Conservation (phyloP, 1,139 yeast species). For the Pichia sp. region DNA sequence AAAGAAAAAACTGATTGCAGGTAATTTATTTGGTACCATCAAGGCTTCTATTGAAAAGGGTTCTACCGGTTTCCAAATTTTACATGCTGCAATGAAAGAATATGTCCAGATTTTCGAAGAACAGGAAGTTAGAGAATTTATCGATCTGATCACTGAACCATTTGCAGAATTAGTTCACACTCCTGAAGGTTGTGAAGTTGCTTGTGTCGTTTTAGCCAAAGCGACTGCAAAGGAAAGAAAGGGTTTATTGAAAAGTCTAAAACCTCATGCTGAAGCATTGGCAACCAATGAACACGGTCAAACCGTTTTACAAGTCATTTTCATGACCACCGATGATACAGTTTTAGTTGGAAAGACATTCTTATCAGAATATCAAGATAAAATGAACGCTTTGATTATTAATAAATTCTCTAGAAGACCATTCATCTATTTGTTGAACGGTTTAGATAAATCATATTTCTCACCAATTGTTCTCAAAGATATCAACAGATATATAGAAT, state of each 20-base stretch:
- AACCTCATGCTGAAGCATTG: slow-evolving; percentile 63
- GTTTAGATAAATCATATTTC: slow-evolving; percentile 77
- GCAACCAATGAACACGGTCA: slow-evolving; percentile 85
- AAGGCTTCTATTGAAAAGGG: slow-evolving; percentile 92
- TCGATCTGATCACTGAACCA: slow-evolving; percentile 79
- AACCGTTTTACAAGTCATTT: slow-evolving; percentile 65
- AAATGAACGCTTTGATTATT: slow-evolving; percentile 48
- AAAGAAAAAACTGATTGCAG: slow-evolving; percentile 68
- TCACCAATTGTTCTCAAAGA: slow-evolving; percentile 60
- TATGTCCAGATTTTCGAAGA: slow-evolving; percentile 67
- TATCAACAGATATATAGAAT: slow-evolving; percentile 49
- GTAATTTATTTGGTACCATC: slow-evolving; percentile 74
- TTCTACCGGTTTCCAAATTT: slow-evolving; percentile 89
- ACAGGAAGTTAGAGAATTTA: slow-evolving; percentile 67
- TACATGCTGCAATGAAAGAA: slow-evolving; percentile 95
- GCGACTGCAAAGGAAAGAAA: slow-evolving; percentile 95
- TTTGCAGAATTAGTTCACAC: slow-evolving; percentile 95
- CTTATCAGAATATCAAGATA: slow-evolving; percentile 48
- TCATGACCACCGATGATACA: slow-evolving; percentile 91
- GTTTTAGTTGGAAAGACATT: slow-evolving; percentile 73
- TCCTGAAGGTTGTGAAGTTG: slow-evolving; percentile 88
- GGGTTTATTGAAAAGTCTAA: slow-evolving; percentile 59
- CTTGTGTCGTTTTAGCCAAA: slow-evolving; percentile 66
- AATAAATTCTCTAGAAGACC: slow-evolving; percentile 88
- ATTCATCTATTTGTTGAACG: slow-evolving; percentile 69